Evolutionary conservation across 1,284 basidiomycete genomes (phyloP).

Genomic region (Ganoderma meredithae): DNA sequence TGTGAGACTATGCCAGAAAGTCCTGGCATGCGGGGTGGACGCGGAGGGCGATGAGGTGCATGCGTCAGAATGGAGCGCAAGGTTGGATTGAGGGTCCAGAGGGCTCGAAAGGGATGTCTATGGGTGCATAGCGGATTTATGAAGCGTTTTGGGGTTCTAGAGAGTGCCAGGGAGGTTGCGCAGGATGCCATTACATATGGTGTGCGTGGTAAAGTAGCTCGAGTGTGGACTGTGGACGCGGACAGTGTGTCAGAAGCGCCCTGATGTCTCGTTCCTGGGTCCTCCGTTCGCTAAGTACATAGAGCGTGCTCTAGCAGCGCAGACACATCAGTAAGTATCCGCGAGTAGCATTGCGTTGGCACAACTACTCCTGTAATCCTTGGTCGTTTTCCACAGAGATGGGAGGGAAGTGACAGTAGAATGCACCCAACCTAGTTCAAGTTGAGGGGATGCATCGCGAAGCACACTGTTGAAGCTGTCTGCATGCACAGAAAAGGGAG

Average conservation of each 20-base stretch:
- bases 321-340: too few species aligned
- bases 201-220: neutral
- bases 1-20: neutral
- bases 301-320: too few species aligned
- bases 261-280: neutral
- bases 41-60: neutral
- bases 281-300: too few species aligned
- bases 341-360: too few species aligned
- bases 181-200: conserved; percentile 7
- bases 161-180: neutral
- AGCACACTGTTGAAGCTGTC: too few species aligned
- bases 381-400: too few species aligned
- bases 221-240: neutral
- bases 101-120: neutral
- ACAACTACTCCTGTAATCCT: too few species aligned
- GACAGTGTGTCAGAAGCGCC: neutral
- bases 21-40: neutral
- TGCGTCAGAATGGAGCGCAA: neutral
- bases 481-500: too few species aligned
- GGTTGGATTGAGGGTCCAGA: neutral
- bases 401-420: too few species aligned
- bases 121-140: too few species aligned
- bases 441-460: too few species aligned
- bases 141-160: neutral
- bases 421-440: too few species aligned